Evolutionary conservation across 352 stramenopile genomes (phyloP).

Genomic region (Phytopythium oedochilum): DNA sequence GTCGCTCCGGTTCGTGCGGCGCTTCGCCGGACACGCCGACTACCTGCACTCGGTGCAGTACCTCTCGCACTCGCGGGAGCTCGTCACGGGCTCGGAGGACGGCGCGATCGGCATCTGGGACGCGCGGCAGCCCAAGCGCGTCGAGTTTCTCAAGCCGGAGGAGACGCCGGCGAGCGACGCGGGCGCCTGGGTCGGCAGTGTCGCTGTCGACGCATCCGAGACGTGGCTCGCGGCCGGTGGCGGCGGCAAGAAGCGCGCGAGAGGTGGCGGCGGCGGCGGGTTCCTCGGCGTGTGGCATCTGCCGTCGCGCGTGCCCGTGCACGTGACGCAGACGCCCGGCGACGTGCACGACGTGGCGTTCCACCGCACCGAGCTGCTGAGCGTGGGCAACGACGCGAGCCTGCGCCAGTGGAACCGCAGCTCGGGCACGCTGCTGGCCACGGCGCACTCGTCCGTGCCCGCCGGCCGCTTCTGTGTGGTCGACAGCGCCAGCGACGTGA

Average conservation of each 20-base stretch:
- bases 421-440: conserved; percentile 50
- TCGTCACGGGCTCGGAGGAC: conserved; percentile 68
- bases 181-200: conserved; percentile 46
- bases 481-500: conserved; percentile 51
- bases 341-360: conserved; percentile 70
- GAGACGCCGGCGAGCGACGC: not conserved
- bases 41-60: conserved; percentile 65
- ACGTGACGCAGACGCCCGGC: conserved; percentile 50
- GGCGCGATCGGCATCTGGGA: conserved; percentile 76
- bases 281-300: conserved; percentile 80
- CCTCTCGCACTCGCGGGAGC: conserved; percentile 61
- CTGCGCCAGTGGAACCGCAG: conserved; percentile 77
- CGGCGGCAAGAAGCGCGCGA: conserved; percentile 33
- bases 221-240: conserved; percentile 66
- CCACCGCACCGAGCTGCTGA: conserved; percentile 67
- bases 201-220: conserved; percentile 66
- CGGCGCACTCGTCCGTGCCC: conserved; percentile 43
- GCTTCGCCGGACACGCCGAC: conserved; percentile 50
- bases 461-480: conserved; percentile 72
- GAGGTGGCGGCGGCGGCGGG: conserved; percentile 29
- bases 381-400: conserved; percentile 58
- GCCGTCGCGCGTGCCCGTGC: conserved; percentile 63
- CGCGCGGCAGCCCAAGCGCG: conserved; percentile 35
- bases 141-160: conserved; percentile 43
- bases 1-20: conserved; percentile 43